Percentiles rank a stretch among this genome's conserved stretches.
These are phyloP conservation scores for Suhomyces pyralidae DNA, from an alignment of 805 yeast genomes.

Conservation along the genomic window DNA sequence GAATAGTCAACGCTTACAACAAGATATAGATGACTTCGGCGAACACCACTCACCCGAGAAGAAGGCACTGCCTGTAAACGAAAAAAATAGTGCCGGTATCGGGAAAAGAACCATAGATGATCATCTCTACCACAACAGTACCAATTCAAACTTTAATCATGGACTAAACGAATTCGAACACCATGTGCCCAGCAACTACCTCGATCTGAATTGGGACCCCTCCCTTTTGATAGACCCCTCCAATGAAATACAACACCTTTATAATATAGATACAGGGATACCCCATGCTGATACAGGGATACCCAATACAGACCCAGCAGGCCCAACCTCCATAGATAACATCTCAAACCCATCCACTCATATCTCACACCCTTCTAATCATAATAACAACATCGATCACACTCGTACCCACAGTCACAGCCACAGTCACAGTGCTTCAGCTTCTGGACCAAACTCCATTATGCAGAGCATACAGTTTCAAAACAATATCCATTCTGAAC, in stretches of 20 bases:
- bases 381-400: not conserved
- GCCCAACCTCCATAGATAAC: not conserved
- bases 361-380: constrained; percentile 9
- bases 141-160: not conserved
- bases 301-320: not conserved
- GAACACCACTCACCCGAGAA: not conserved
- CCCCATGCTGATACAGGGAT: not conserved
- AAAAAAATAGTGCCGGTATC: not conserved
- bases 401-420: not conserved
- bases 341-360: constrained; percentile 9
- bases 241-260: constrained; percentile 24
- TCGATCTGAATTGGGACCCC: constrained; percentile 35
- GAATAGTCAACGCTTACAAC: not conserved
- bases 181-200: constrained; percentile 9
- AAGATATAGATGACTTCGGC: not conserved
- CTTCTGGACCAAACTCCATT: constrained; percentile 16
- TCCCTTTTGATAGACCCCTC: constrained; percentile 30
- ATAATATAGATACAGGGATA: constrained; percentile 24
- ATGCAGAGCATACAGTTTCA: constrained; percentile 32
- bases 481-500: constrained; percentile 20
- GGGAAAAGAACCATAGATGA: not conserved
- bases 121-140: not conserved
- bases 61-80: not conserved
- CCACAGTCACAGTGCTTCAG: not conserved
- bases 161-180: constrained; percentile 4